phyloP scores from a whole-genome alignment of 164 flowering plant genomes.

The Brasenia schreberi region DNA sequence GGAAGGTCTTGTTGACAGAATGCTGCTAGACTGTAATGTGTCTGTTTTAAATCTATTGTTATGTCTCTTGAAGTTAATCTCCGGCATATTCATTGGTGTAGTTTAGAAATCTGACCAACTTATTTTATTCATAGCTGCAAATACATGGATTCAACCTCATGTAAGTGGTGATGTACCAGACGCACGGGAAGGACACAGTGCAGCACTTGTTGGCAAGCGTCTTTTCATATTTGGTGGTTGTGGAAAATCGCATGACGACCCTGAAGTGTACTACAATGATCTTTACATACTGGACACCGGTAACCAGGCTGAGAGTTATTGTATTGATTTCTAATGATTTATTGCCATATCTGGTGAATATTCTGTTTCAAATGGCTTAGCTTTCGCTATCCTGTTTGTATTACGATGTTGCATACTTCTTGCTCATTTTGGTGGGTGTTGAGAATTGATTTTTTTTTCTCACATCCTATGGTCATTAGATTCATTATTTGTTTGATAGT shows the following conservation, averaged over 20 bases:
- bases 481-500: too few species aligned
- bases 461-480: too few species aligned
- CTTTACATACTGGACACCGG: conserved; percentile 82
- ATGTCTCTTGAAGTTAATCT: not conserved
- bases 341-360: too few species aligned
- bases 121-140: conserved; percentile 35
- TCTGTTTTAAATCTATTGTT: not conserved
- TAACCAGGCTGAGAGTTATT: conserved; percentile 8
- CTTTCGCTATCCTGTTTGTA: too few species aligned
- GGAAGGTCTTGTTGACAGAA: too few species aligned
- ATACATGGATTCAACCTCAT: conserved; percentile 74
- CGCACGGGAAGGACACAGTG: conserved; percentile 92
- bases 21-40: not conserved
- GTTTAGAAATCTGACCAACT: not conserved
- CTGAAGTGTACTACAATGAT: conserved; percentile 66
- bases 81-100: not conserved
- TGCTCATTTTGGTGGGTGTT: too few species aligned
- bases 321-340: too few species aligned
- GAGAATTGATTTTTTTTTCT: too few species aligned
- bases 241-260: conserved; percentile 50
- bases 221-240: conserved; percentile 94
- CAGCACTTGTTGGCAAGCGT: conserved; percentile 68
- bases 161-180: conserved; percentile 79
- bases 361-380: too few species aligned
- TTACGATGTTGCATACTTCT: too few species aligned